These are phyloP conservation scores for Leccinum subgranulosum DNA, from an alignment of 768 basidiomycete genomes.

Conservation along the genomic window DNA sequence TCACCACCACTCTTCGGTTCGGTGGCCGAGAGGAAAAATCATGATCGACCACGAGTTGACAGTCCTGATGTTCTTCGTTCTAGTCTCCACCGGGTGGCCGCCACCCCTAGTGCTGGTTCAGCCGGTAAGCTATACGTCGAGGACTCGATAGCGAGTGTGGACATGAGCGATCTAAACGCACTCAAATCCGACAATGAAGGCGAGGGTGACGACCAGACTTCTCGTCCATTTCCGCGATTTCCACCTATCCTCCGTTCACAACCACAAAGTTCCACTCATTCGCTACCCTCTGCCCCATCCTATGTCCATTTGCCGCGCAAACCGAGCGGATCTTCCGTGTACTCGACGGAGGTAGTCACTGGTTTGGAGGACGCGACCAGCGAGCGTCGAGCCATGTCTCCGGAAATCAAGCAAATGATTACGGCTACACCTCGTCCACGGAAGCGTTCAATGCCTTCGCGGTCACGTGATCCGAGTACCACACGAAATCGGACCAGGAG, in stretches of 20 bases:
- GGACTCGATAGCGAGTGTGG: constrained; percentile 28
- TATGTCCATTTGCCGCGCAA: constrained; percentile 25
- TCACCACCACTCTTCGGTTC: constrained; percentile 6
- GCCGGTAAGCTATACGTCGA: constrained; percentile 7
- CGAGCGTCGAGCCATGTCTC: constrained; percentile 27
- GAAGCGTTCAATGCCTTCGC: constrained; percentile 21
- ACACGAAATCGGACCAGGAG: constrained; percentile 10
- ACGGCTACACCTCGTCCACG: constrained; percentile 37
- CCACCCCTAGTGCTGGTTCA: not conserved
- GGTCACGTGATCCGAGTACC: constrained; percentile 23
- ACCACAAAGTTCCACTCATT: constrained; percentile 6
- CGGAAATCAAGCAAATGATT: constrained; percentile 41
- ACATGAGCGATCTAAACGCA: constrained; percentile 32
- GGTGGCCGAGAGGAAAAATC: constrained; percentile 5
- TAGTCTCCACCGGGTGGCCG: constrained; percentile 12
- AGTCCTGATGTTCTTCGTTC: constrained; percentile 23
- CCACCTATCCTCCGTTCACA: constrained; percentile 22
- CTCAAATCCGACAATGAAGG: constrained; percentile 28
- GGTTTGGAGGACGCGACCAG: constrained; percentile 4
- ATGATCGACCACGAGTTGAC: constrained; percentile 11
- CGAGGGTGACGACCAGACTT: constrained; percentile 23
- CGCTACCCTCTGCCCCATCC: constrained; percentile 5
- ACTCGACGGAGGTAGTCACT: constrained; percentile 10
- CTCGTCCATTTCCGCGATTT: constrained; percentile 25
- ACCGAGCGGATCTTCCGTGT: constrained; percentile 16